Conservation (phyloP, 192 early-diverging fungal genomes). For the Paraglomus brasilianum region DNA sequence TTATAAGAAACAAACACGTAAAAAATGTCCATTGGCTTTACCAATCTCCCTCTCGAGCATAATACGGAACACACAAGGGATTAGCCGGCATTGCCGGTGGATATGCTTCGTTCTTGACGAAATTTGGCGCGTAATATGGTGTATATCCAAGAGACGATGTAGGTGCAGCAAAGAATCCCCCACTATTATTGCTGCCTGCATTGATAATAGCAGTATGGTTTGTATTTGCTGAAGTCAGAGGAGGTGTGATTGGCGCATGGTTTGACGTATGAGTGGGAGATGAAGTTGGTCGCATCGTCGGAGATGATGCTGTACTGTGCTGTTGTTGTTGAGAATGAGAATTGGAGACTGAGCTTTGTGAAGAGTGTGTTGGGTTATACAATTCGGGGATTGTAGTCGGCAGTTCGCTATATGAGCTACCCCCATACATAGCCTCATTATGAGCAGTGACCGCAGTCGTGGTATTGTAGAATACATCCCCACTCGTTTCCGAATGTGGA, state of each 20-base stretch:
- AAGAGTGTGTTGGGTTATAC: not conserved
- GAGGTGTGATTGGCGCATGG: conserved; percentile 19
- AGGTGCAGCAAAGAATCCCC: too few species aligned
- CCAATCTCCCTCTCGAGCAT: too few species aligned
- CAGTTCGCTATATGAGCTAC: conserved; percentile 6
- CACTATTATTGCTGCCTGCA: too few species aligned
- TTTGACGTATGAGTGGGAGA: conserved; percentile 14
- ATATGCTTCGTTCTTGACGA: too few species aligned
- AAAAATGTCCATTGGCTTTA: too few species aligned
- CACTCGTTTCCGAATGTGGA: conserved; percentile 3
- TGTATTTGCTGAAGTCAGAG: conserved; percentile 18
- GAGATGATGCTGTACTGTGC: not conserved
- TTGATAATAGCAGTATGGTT: not conserved
- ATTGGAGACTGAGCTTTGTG: not conserved
- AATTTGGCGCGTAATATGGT: too few species aligned
- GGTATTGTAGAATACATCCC: not conserved
- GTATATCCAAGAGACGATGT: too few species aligned
- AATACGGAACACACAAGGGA: too few species aligned
- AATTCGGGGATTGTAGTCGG: conserved; percentile 1
- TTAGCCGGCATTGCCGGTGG: too few species aligned
- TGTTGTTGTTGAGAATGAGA: not conserved
- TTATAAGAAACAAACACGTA: too few species aligned
- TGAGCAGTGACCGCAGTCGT: not conserved
- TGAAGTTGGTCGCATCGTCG: conserved; percentile 16
- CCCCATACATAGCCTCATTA: not conserved